Base-by-base conservation (phyloP, 2,329 filamentous ascomycete species). In the Neofusicoccum laricinum region DNA sequence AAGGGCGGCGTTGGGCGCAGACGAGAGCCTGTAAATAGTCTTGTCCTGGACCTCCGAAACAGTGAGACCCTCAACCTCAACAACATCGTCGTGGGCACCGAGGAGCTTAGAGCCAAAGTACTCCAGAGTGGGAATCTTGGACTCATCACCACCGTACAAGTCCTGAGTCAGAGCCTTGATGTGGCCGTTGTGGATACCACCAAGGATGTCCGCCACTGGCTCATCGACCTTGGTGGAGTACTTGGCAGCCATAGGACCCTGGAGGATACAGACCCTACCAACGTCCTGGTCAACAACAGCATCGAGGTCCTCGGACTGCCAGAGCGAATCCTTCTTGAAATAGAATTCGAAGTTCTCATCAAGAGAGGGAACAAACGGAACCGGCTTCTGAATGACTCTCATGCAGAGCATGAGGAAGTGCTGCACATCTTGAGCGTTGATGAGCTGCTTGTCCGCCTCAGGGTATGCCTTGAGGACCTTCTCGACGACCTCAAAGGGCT, bases 251-350 rank as follows among this genome's bases (percentile, higher is more conserved):
- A 93, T 93, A 4, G 95, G 95, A 17, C 95, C 96, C 77, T 99
- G 95, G 41, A 99, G 83, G 75, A 99, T 97, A 81, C 93, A 97
- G 49, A 93, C 97, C 75, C 96, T 88, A 68, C 92, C 93, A 65
- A 99, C 95, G 75, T 99, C 96, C 79, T 98, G 95, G 70, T 85
- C 94, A 66, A 97, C 93, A 65, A 99, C 93, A 62, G 95, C 95
- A 73, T 96, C 94, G 11, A 99, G 84, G 73, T 99, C 95, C 79
- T 99, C 95, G 0, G 95, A 98, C 80, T 99, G 95, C 95, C 95
- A 99, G 7, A 99, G 86, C 1, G 95, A 99, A 78, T 99, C 95
- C 83, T 99, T 99, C 88, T 99, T 99, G 89, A 99, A 99, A 83
- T 92, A 99, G 81, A 96, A 97, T 76, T 99, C 95, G 70, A 99